Base-by-base conservation (phyloP, 2,329 filamentous ascomycete genomes). In the Fusarium napiforme region DNA sequence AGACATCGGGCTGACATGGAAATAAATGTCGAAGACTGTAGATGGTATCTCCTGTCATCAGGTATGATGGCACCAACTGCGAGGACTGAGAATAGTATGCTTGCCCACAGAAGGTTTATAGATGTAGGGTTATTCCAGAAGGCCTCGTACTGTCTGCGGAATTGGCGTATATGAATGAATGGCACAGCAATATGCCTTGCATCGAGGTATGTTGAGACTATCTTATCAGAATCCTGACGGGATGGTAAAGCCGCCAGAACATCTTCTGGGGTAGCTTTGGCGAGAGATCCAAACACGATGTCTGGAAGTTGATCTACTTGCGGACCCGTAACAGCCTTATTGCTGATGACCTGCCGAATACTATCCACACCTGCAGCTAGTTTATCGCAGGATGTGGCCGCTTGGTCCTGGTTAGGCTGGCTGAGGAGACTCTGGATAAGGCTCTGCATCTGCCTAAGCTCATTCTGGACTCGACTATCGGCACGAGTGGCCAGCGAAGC, bases 71-170 rank as follows among this genome's bases (percentile, higher is more conserved):
- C 18, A 15, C 67, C 63, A n/a, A 56, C 59, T 2, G 62, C 18
- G 2, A 73, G n/a, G 11, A 62, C 26, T 2, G 72, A 74, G n/a
- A 74, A 72, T 9, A 74, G 2, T 2, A 72, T 61, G n/a, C 72
- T 74, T 21, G 66, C 10, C 72, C 72, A 74, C 2, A 74, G 39
- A 3, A 64, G 19, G 18, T 52, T 42, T 0, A 23, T 21, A 23
- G 55, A 34, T 9, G 21, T 21, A 4, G 64, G 46, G 7, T 28
- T 16, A 1, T 50, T 18, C 71, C 71, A 74, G 37, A 74, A 74
- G 6, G 26, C 42, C 16, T 74, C 61, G 21, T 69, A 74, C 18
- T 74, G 71, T 43, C 67, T 60, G 9, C 60, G 45, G 8, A 74
- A 74, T 5, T 74, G 68, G 6, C 67, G 64, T 2, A 46, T 15